Conservation (phyloP, 1,284 basidiomycete genomes). For the Sanguinoderma infundibulare region DNA sequence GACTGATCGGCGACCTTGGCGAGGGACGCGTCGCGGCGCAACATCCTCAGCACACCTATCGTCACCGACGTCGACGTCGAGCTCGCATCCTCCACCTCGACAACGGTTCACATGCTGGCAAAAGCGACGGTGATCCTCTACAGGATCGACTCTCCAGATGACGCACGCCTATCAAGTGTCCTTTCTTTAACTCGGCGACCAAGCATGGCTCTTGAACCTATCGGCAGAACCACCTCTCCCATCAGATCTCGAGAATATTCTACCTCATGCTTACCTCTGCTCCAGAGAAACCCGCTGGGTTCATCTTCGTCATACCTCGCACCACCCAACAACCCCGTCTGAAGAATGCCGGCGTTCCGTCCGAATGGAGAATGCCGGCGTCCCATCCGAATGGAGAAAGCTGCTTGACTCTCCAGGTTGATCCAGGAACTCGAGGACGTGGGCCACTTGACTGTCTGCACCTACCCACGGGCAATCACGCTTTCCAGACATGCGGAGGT, state of each 20-base stretch:
- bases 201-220: slow-evolving; percentile 30
- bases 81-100: neutral
- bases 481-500: slow-evolving; percentile 35
- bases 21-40: too few species aligned
- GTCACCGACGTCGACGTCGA: too few species aligned
- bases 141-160: slow-evolving; percentile 4
- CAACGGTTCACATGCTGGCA: slow-evolving; percentile 4
- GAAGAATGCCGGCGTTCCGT: slow-evolving; percentile 26
- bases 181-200: slow-evolving; percentile 19
- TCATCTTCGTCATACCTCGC: slow-evolving; percentile 31
- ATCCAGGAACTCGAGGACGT: slow-evolving; percentile 19
- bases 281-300: slow-evolving; percentile 23
- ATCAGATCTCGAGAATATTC: slow-evolving; percentile 26
- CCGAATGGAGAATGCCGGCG: slow-evolving; percentile 30
- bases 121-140: slow-evolving; percentile 1
- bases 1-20: neutral
- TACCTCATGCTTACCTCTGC: slow-evolving; percentile 21
- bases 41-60: too few species aligned
- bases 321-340: slow-evolving; percentile 26
- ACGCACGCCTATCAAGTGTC: slow-evolving; percentile 15
- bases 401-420: slow-evolving; percentile 30
- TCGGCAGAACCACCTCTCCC: slow-evolving; percentile 29
- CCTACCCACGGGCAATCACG: slow-evolving; percentile 26
- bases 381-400: slow-evolving; percentile 24
- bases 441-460: slow-evolving; percentile 30